Evolutionary conservation across 345 rosid genomes (phyloP).

Genomic region (Arabis alpina): DNA sequence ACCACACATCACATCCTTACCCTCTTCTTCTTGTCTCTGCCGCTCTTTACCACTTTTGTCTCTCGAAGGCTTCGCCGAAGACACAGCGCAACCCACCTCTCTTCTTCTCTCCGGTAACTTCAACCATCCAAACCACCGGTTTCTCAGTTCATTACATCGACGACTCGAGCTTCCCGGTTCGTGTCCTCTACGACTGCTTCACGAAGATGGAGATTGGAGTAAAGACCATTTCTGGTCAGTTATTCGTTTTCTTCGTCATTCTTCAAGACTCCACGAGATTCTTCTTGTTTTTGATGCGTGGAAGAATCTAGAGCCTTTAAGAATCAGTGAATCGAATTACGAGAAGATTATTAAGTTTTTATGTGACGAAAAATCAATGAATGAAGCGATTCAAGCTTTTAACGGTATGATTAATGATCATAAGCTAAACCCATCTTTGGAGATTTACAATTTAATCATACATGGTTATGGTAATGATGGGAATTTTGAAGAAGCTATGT

Average conservation of each 20-base stretch:
- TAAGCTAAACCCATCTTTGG: slow-evolving; percentile 49
- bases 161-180: slow-evolving; percentile 48
- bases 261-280: slow-evolving; percentile 53
- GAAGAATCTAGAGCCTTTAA: slow-evolving; percentile 53
- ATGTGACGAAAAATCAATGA: slow-evolving; percentile 50
- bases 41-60: slow-evolving; percentile 30
- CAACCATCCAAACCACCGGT: slow-evolving; percentile 38
- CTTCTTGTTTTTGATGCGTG: slow-evolving; percentile 71
- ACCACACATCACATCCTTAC: slow-evolving; percentile 20
- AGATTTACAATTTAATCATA: slow-evolving; percentile 58
- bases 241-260: slow-evolving; percentile 55
- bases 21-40: slow-evolving; percentile 29
- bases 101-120: slow-evolving; percentile 54
- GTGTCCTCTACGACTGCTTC: slow-evolving; percentile 57
- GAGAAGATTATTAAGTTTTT: slow-evolving; percentile 59
- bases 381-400: slow-evolving; percentile 56
- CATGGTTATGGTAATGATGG: slow-evolving; percentile 54
- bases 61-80: not conserved
- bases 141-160: slow-evolving; percentile 46
- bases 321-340: slow-evolving; percentile 55
- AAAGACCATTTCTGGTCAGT: slow-evolving; percentile 65
- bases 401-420: slow-evolving; percentile 47
- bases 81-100: slow-evolving; percentile 45
- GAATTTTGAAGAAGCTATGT: slow-evolving; percentile 55
- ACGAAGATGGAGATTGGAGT: slow-evolving; percentile 70